These are phyloP conservation scores for Rhodocollybia butyracea DNA, from an alignment of 768 basidiomycete species.

Conservation along the genomic window DNA sequence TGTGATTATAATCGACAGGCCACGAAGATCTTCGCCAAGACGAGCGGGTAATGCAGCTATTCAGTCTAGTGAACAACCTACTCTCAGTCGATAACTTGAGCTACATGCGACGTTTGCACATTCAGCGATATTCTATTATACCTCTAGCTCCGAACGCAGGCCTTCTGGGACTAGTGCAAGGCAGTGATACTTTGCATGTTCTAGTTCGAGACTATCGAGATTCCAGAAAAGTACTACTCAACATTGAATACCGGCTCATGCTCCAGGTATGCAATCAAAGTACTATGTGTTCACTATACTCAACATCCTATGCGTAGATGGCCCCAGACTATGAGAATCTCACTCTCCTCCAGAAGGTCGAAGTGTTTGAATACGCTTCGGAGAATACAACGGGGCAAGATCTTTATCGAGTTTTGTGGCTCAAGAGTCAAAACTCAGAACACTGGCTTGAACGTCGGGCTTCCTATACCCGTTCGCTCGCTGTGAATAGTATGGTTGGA, in stretches of 20 bases:
- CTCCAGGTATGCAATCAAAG: conserved; percentile 62
- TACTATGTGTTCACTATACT: not conserved
- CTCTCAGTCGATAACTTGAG: conserved; percentile 90
- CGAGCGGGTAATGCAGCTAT: conserved; percentile 98
- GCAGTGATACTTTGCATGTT: conserved; percentile 93
- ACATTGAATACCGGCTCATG: conserved; percentile 99
- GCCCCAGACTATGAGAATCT: conserved; percentile 97
- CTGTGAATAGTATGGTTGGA: conserved; percentile 97
- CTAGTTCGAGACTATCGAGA: conserved; percentile 96
- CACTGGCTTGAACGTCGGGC: conserved; percentile 97
- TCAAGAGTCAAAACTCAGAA: conserved; percentile 93
- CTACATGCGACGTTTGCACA: conserved; percentile 94
- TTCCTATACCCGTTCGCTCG: conserved; percentile 92
- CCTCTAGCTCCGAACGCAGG: conserved; percentile 96
- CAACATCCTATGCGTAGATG: conserved; percentile 59
- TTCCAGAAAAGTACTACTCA: conserved; percentile 91
- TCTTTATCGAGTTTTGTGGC: conserved; percentile 93
- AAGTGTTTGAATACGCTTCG: conserved; percentile 97
- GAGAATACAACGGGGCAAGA: conserved; percentile 99
- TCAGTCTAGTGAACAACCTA: conserved; percentile 93
- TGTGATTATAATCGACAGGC: conserved; percentile 44
- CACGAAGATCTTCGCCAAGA: conserved; percentile 99
- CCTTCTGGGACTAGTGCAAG: conserved; percentile 91
- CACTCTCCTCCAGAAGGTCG: conserved; percentile 93
- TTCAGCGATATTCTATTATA: conserved; percentile 89